These are phyloP conservation scores for Closterium sp. DNA, from an alignment of 139 green algal genomes.

Conservation along the genomic window DNA sequence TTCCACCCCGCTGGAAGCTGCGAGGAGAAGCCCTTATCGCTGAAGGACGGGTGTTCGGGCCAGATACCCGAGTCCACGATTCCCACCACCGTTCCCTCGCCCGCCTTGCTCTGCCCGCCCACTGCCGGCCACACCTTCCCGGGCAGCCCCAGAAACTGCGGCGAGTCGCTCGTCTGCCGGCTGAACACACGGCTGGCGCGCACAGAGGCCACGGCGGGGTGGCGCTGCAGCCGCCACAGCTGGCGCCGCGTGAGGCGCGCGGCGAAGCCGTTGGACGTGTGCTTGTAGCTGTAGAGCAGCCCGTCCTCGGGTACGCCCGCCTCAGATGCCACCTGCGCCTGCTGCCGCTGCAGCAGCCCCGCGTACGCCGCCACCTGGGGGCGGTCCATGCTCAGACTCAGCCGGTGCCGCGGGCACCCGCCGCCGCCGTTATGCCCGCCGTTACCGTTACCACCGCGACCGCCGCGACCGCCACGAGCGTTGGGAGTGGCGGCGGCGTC, in stretches of 20 bases:
- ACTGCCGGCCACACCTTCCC: not conserved
- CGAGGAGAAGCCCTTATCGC: not conserved
- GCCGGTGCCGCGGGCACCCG: not conserved
- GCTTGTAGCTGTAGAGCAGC: constrained; percentile 5
- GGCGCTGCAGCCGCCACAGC: not conserved
- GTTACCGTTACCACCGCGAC: not conserved
- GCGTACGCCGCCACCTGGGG: not conserved
- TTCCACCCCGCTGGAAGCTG: not conserved
- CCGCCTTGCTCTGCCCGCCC: not conserved
- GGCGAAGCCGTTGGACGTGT: constrained; percentile 25
- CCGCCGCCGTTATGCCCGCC: not conserved
- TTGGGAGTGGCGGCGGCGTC: not conserved
- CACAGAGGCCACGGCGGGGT: not conserved
- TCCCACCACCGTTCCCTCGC: not conserved
- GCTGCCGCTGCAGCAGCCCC: not conserved
- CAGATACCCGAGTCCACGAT: not conserved
- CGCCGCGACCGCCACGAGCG: not conserved
- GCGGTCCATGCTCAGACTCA: not conserved
- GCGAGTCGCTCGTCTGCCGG: not conserved
- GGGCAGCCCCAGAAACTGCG: not conserved
- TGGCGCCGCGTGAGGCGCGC: constrained; percentile 14
- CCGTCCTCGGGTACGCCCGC: not conserved
- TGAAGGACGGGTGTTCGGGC: not conserved
- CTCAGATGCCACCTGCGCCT: not conserved
- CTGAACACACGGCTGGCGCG: not conserved